Percentiles rank a stretch among this genome's conserved stretches.
These are phyloP conservation scores for Graphium sp. DNA, from an alignment of 2,329 filamentous ascomycete species.

Conservation along the genomic window DNA sequence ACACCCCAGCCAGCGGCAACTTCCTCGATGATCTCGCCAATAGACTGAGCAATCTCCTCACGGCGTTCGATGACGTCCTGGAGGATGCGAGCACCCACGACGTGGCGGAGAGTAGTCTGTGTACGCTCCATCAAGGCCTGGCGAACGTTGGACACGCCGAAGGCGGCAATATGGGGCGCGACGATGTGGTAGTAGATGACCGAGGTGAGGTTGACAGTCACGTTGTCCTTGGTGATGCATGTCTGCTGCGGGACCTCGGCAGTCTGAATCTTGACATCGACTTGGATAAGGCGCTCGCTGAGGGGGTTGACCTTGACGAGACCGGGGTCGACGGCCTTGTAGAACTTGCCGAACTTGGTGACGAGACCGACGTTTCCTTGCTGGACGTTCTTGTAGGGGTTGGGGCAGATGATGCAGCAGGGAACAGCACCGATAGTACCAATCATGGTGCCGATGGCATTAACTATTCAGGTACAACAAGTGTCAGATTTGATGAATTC, in stretches of 20 bases:
- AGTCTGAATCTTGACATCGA: constrained; percentile 99
- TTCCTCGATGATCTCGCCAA: constrained; percentile 94
- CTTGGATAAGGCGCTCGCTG: constrained; percentile 72
- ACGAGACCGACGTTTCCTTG: constrained; percentile 93
- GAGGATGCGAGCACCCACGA: constrained; percentile 84
- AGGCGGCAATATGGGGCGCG: constrained; percentile 89
- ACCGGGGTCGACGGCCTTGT: constrained; percentile 89
- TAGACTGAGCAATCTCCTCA: constrained; percentile 89
- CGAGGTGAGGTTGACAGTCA: constrained; percentile 80
- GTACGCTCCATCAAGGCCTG: constrained; percentile 96
- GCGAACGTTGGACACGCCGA: constrained; percentile 86
- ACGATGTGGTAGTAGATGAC: constrained; percentile 99
- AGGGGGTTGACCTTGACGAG: constrained; percentile 96
- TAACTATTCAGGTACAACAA: constrained; percentile 33
- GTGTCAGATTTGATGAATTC: background rate
- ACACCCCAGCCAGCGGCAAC: constrained; percentile 91
- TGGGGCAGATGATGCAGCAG: constrained; percentile 82
- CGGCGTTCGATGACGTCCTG: constrained; percentile 98
- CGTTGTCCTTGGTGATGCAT: constrained; percentile 99
- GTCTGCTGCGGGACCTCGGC: constrained; percentile 91
- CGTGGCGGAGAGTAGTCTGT: constrained; percentile 92
- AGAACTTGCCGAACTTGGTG: constrained; percentile 89
- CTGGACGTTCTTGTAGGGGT: constrained; percentile 82
- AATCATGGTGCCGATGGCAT: constrained; percentile 54
- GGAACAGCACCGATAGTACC: constrained; percentile 76